Conservation (phyloP, 768 basidiomycete species). For the Leccinum subgranulosum region DNA sequence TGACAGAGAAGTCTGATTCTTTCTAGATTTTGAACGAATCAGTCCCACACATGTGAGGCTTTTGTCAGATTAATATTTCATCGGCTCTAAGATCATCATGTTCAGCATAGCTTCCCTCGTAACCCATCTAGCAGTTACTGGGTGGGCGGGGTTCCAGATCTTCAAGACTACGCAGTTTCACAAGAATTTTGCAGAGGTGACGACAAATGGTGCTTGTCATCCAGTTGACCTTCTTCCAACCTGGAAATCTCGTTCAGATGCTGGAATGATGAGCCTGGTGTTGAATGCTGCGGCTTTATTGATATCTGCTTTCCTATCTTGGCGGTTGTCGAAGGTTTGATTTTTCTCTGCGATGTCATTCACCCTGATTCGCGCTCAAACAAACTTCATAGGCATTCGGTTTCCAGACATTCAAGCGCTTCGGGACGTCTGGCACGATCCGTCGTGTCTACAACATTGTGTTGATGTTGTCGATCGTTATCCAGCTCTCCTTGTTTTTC, state of each 20-base stretch:
- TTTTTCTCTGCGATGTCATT: not conserved
- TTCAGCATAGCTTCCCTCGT: slow-evolving; percentile 58
- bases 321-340: slow-evolving; percentile 68
- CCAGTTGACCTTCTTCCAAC: slow-evolving; percentile 50
- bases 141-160: slow-evolving; percentile 71
- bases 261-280: slow-evolving; percentile 63
- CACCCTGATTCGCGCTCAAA: not conserved
- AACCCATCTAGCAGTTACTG: slow-evolving; percentile 71
- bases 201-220: slow-evolving; percentile 63
- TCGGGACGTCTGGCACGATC: slow-evolving; percentile 72
- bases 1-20: slow-evolving; percentile 17
- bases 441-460: slow-evolving; percentile 74
- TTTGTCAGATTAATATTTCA: not conserved
- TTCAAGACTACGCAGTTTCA: slow-evolving; percentile 57
- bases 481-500: slow-evolving; percentile 80
- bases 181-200: slow-evolving; percentile 50
- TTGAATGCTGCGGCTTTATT: slow-evolving; percentile 61
- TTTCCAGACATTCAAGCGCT: slow-evolving; percentile 87
- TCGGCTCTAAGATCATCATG: not conserved
- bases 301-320: slow-evolving; percentile 62
- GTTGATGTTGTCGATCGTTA: slow-evolving; percentile 63
- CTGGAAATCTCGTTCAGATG: slow-evolving; percentile 55
- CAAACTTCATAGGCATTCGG: slow-evolving; percentile 53
- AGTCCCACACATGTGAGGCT: slow-evolving; percentile 62
- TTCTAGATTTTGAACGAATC: slow-evolving; percentile 60